Evolutionary conservation across 2,329 filamentous ascomycete species (phyloP).

Genomic region (Pyrenochaeta sp.): DNA sequence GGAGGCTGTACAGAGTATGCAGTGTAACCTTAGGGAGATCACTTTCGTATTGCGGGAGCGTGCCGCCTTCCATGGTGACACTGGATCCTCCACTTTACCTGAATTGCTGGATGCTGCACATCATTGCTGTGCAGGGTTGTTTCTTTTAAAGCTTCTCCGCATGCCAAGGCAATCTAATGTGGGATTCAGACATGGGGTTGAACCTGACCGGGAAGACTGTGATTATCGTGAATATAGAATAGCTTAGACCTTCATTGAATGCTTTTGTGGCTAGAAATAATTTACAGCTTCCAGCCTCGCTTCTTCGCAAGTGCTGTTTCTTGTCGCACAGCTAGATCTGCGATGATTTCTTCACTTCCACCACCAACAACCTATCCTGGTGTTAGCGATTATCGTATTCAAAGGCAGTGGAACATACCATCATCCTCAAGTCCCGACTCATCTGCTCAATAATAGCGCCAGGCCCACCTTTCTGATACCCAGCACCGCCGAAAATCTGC

Average conservation of each 20-base stretch:
- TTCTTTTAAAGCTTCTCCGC: conserved; percentile 8
- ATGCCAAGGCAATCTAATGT: conserved; percentile 14
- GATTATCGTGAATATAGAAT: neutral
- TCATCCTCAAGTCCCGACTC: conserved; percentile 61
- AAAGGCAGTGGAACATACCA: conserved; percentile 54
- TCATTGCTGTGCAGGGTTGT: conserved; percentile 9
- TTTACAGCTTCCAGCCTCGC: conserved; percentile 56
- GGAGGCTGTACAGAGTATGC: neutral
- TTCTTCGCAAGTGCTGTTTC: conserved; percentile 53
- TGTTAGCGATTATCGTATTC: conserved; percentile 7
- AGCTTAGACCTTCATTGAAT: neutral
- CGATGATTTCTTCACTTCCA: conserved; percentile 65
- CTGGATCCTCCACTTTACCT: neutral
- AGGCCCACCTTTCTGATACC: conserved; percentile 60
- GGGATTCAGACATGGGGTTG: neutral
- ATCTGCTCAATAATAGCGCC: conserved; percentile 63
- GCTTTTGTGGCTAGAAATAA: neutral
- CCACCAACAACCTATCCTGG: conserved; percentile 54
- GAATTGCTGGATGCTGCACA: neutral
- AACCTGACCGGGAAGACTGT: neutral
- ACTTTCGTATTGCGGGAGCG: neutral
- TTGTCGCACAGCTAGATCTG: conserved; percentile 61
- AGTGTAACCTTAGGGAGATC: conserved; percentile 6
- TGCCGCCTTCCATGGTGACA: neutral
- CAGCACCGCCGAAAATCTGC: conserved; percentile 63